Evolutionary conservation across 148 eudicot species (phyloP).

Genomic region (Vaccinium vitisidaea): DNA sequence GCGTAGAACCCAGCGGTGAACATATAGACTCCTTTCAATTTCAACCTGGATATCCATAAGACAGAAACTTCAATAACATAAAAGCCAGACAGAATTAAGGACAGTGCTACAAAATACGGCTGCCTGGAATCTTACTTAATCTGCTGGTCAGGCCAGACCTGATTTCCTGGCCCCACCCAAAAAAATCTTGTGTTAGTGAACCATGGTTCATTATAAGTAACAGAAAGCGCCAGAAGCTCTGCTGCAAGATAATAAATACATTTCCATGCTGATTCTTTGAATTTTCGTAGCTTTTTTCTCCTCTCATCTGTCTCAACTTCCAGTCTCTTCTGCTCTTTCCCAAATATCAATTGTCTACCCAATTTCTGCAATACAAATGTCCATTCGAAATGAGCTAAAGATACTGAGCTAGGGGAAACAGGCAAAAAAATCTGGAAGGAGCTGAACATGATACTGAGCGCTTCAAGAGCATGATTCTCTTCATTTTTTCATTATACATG

Average conservation of each 20-base stretch:
- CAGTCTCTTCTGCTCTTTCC: constrained; percentile 38
- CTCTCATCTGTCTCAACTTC: constrained; percentile 43
- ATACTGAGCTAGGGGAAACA: not conserved
- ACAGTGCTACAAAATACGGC: not conserved
- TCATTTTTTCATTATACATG: not conserved
- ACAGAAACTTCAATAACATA: not conserved
- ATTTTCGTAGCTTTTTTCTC: constrained; percentile 66
- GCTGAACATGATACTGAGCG: not conserved
- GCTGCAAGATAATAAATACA: constrained; percentile 85
- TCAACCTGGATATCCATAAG: constrained; percentile 48
- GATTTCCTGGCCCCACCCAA: constrained; percentile 90
- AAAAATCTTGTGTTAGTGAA: constrained; percentile 62
- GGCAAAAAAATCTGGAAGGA: not conserved
- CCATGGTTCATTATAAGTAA: constrained; percentile 85
- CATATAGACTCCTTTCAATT: constrained; percentile 80
- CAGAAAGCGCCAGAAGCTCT: constrained; percentile 66
- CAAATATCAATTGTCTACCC: constrained; percentile 63
- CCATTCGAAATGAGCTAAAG: constrained; percentile 10
- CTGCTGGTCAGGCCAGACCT: constrained; percentile 82
- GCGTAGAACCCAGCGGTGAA: constrained; percentile 82
- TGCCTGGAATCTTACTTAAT: constrained; percentile 54
- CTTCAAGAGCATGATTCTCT: not conserved
- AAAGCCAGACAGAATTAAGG: constrained; percentile 1
- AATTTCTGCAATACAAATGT: constrained; percentile 62
- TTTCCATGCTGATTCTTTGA: constrained; percentile 98